These are phyloP conservation scores for Gentiana dahurica DNA, from an alignment of 257 asterid species.

Conservation along the genomic window DNA sequence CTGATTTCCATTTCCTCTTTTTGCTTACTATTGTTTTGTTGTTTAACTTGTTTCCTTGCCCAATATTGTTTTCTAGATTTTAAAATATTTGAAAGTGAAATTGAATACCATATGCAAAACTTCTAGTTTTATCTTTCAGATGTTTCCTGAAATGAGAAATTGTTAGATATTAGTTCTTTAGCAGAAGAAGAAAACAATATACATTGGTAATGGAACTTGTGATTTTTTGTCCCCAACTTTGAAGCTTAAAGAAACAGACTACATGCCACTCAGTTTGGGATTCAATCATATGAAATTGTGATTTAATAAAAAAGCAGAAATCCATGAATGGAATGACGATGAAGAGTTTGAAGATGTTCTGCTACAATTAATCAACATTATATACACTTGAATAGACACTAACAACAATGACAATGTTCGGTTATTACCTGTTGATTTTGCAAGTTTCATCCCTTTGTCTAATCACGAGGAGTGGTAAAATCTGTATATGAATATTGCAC, in stretches of 20 bases:
- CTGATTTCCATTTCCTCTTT: too few species aligned
- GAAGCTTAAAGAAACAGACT: conserved; percentile 37
- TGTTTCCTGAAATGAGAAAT: too few species aligned
- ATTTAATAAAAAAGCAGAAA: conserved; percentile 27
- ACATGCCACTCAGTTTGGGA: conserved; percentile 63
- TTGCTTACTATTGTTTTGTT: too few species aligned
- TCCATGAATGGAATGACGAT: conserved; percentile 59
- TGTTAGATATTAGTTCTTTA: too few species aligned
- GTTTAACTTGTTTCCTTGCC: too few species aligned
- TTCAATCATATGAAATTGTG: conserved; percentile 34
- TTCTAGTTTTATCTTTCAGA: too few species aligned
- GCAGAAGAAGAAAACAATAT: conserved; percentile 35
- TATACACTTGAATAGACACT: conserved; percentile 18
- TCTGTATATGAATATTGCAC: too few species aligned
- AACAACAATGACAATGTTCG: neutral
- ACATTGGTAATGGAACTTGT: conserved; percentile 64
- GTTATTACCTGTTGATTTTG: conserved; percentile 10
- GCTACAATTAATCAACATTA: conserved; percentile 30
- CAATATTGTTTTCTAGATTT: too few species aligned
- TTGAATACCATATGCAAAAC: too few species aligned
- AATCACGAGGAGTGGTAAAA: conserved; percentile 3
- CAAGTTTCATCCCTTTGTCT: conserved; percentile 11
- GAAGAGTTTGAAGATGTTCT: conserved; percentile 38
- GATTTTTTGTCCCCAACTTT: conserved; percentile 53
- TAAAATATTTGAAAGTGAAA: too few species aligned